phyloP scores from a whole-genome alignment of 2,329 filamentous ascomycete genomes.

The Trichoderma aggressivum region DNA sequence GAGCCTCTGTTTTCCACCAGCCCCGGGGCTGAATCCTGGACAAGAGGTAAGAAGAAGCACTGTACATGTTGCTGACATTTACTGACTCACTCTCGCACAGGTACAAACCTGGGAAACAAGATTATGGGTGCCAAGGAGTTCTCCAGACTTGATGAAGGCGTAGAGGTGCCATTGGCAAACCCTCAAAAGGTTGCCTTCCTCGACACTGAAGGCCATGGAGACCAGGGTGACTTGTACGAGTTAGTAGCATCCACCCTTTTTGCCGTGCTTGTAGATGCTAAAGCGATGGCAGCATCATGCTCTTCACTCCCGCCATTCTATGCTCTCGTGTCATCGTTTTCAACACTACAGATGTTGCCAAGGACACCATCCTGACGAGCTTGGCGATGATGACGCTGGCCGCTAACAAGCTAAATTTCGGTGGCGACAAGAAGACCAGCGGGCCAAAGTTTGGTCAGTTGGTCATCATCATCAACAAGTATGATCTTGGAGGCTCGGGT shows the following conservation, averaged over 20 bases:
- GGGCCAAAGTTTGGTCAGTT: conserved; percentile 12
- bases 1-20: conserved; percentile 10
- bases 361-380: conserved; percentile 13
- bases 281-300: not conserved
- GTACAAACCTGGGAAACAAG: conserved; percentile 13
- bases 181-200: conserved; percentile 3
- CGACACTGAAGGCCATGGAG: conserved; percentile 13
- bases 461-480: conserved; percentile 15
- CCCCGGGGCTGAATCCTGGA: conserved; percentile 11
- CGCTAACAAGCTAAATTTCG: conserved; percentile 6
- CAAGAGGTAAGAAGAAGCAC: conserved; percentile 1
- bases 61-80: not conserved
- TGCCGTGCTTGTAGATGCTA: not conserved
- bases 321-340: conserved; percentile 14
- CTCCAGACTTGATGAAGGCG: conserved; percentile 5
- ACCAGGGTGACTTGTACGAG: conserved; percentile 17
- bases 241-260: not conserved
- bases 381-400: conserved; percentile 15
- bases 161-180: not conserved
- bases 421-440: conserved; percentile 5
- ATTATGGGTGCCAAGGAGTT: conserved; percentile 13
- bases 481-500: conserved; percentile 13
- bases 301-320: conserved; percentile 12
- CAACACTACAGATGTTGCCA: conserved; percentile 15
- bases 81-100: not conserved